Base-by-base conservation (phyloP, 495 filamentous ascomycete species). In the Xylaria intraflava region DNA sequence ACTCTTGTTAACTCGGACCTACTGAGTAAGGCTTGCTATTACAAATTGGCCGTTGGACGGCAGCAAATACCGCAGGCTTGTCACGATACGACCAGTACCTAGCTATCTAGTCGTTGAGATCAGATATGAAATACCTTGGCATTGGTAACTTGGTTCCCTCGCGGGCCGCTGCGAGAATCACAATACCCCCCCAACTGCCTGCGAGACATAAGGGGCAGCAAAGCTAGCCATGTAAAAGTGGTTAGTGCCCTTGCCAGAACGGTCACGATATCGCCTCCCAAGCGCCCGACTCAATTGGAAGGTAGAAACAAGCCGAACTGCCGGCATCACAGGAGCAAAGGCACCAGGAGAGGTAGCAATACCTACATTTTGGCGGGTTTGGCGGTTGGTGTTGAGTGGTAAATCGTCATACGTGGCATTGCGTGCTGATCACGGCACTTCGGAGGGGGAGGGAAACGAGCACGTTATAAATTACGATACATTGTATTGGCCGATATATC, bases 321-420 rank as follows among this genome's bases (percentile, higher is more conserved):
- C 7, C 11, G n/a, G 19, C 46, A 36, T 6, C 31, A 26, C 23
- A 19, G 46, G 17, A 19, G 9, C 11, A 14, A 29, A 23, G 7
- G 27, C n/a, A 30, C 10, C 1, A 26, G 19, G 23, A 50, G 48
- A 11, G 10, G 35, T n/a, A 14, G 7, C 10, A 5, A 9, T n/a
- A 38, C 12, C 42, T 24, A 40, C 26, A 16, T 22, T 12, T 33
- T 14, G n/a, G 27, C 16, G 47, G 42, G 24, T 53, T 33, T 29
- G 33, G 24, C 42, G 43, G 43, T 46, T 53, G 42, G 10, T 33
- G 31, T 40, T 17, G 23, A 46, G 51, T 51, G 43, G n/a, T n/a
- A 31, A 36, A 53, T 53, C 51, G 42, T 46, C 51, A 53, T 53
- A 42, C 51, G 46, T 53, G n/a, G n/a, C n/a, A n/a, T n/a, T n/a